Evolutionary conservation across 208 protist species (phyloP).

Genomic region (Leishmania tropica): DNA sequence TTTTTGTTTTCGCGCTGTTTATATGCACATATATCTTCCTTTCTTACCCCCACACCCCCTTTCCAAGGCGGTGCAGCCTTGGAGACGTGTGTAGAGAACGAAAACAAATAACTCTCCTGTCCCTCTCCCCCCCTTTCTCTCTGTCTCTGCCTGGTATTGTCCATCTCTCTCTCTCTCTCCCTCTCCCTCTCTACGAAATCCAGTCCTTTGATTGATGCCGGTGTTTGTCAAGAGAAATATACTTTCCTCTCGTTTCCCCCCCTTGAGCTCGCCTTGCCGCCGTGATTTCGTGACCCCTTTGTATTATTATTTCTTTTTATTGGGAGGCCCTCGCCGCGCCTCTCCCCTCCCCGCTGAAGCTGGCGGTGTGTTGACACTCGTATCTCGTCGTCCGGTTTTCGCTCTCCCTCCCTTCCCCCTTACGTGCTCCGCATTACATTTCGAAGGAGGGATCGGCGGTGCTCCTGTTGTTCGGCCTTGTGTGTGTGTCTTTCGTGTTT

Average conservation of each 20-base stretch:
- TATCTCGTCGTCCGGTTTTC: neutral
- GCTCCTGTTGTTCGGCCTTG: neutral
- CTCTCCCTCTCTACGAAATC: neutral
- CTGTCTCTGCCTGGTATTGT: neutral
- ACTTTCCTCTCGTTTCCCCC: neutral
- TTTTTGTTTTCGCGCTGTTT: neutral
- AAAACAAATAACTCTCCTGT: neutral
- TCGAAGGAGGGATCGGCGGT: neutral
- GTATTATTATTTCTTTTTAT: neutral
- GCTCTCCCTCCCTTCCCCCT: neutral
- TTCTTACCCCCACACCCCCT: neutral
- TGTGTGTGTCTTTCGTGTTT: neutral
- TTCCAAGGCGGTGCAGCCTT: neutral
- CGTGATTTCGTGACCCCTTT: neutral
- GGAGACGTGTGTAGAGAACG: neutral
- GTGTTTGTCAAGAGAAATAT: too few relatives aligned
- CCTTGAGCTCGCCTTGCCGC: neutral
- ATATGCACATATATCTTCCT: too few relatives aligned
- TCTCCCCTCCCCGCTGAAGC: neutral
- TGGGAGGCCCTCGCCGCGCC: neutral
- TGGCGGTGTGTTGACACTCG: neutral
- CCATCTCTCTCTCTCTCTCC: neutral
- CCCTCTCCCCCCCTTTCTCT: neutral
- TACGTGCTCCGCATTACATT: neutral
- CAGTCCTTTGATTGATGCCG: neutral